These are phyloP conservation scores for Chalciporus chontae DNA, from an alignment of 768 basidiomycete genomes.

Conservation along the genomic window DNA sequence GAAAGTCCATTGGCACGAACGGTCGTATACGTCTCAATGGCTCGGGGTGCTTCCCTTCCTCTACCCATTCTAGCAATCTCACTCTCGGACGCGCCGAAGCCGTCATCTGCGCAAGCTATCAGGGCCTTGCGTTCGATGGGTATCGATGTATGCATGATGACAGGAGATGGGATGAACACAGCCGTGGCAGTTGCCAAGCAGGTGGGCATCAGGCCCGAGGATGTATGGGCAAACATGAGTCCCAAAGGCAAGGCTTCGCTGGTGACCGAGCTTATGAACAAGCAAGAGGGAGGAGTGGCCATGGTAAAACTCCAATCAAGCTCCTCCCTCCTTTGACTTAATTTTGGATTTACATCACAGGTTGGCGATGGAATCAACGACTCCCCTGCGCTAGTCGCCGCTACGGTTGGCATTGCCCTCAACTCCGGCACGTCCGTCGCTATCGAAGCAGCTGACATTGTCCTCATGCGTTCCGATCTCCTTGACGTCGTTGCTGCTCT, in stretches of 20 bases:
- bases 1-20: constrained; percentile 77
- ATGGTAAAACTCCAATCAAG: constrained; percentile 59
- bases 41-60: constrained; percentile 35
- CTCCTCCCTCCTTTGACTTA: neutral
- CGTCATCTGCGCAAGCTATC: constrained; percentile 81
- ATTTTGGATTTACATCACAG: constrained; percentile 35
- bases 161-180: constrained; percentile 85
- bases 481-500: constrained; percentile 97
- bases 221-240: constrained; percentile 90
- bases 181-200: constrained; percentile 86
- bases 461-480: constrained; percentile 95
- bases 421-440: constrained; percentile 96
- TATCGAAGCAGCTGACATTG: constrained; percentile 96
- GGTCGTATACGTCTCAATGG: constrained; percentile 81
- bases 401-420: constrained; percentile 94
- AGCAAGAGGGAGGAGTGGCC: constrained; percentile 70
- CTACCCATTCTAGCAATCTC: constrained; percentile 77
- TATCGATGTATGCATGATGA: constrained; percentile 89
- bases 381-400: constrained; percentile 93
- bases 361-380: constrained; percentile 99
- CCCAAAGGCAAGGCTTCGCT: constrained; percentile 93
- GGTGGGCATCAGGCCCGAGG: constrained; percentile 79
- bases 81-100: constrained; percentile 83
- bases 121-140: constrained; percentile 82
- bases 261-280: constrained; percentile 75